A percentile compares a stretch with the other conserved stretches of the same genome.
Evolutionary conservation across 2,329 filamentous ascomycete species (phyloP).

Genomic region (Intubia oerlemansii): DNA sequence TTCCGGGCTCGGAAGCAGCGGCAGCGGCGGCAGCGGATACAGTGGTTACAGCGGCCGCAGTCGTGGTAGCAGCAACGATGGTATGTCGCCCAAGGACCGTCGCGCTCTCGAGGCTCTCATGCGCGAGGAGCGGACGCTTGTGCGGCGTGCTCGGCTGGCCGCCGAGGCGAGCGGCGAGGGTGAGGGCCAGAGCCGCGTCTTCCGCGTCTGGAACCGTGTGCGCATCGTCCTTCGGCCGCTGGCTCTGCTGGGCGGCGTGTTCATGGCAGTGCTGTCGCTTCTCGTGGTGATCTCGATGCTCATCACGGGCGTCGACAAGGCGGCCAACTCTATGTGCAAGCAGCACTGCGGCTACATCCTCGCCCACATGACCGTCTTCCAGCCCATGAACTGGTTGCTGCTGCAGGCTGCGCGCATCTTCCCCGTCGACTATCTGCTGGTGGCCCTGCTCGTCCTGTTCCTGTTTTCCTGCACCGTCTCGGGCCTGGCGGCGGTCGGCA

Average conservation of each 20-base stretch:
- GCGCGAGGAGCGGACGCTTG: constrained; percentile 78
- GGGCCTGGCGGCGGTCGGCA: constrained; percentile 70
- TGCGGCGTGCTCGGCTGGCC: constrained; percentile 71
- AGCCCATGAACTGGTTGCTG: constrained; percentile 82
- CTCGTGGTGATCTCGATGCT: constrained; percentile 82
- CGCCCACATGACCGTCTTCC: constrained; percentile 72
- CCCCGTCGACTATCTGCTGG: constrained; percentile 80
- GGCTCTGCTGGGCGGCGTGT: constrained; percentile 66
- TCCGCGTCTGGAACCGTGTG: constrained; percentile 57
- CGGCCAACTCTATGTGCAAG: constrained; percentile 86
- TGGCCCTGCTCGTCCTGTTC: constrained; percentile 64
- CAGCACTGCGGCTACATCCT: constrained; percentile 81
- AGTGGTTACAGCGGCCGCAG: too few species aligned
- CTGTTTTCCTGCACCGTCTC: constrained; percentile 78
- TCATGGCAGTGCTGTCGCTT: constrained; percentile 53
- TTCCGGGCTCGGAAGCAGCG: too few species aligned
- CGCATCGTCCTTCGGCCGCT: constrained; percentile 70
- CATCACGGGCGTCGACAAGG: constrained; percentile 89
- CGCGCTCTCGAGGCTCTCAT: constrained; percentile 73
- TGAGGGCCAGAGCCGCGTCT: constrained; percentile 45
- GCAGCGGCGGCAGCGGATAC: too few species aligned
- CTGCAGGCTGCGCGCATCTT: constrained; percentile 65
- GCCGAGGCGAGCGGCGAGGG: constrained; percentile 61
- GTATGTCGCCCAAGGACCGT: constrained; percentile 65
- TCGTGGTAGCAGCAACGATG: too few species aligned